Percentiles rank a stretch among this genome's conserved stretches.
Conservation (phyloP, 2,329 filamentous ascomycete species). For the Alternaria viburni region DNA sequence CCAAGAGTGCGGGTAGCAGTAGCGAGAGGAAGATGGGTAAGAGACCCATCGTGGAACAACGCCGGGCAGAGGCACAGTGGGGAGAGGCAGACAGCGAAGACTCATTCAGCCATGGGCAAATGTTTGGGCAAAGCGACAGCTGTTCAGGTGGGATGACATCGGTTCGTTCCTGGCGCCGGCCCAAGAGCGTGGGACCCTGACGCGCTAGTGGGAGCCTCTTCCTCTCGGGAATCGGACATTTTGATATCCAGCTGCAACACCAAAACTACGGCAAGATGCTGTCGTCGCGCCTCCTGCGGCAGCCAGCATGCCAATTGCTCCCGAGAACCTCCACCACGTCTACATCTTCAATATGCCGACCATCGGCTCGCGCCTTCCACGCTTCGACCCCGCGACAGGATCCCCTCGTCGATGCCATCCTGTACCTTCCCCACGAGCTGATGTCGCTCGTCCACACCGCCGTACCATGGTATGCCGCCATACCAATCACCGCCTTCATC, state of each 20-base stretch:
- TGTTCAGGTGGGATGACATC: conserved; percentile 35
- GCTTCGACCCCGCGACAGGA: conserved; percentile 50
- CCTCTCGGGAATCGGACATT: conserved; percentile 21
- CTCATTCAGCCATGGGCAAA: conserved; percentile 13
- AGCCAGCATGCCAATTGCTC: conserved; percentile 34
- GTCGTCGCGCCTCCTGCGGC: conserved; percentile 28
- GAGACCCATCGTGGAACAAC: conserved; percentile 33
- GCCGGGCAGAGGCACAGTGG: conserved; percentile 15
- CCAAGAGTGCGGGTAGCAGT: conserved; percentile 26
- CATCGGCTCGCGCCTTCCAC: conserved; percentile 56
- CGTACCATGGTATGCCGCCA: conserved; percentile 61
- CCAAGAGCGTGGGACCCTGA: conserved; percentile 23
- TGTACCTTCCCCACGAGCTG: conserved; percentile 54
- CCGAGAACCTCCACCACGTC: conserved; percentile 7
- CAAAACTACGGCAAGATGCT: conserved; percentile 26
- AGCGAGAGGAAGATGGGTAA: conserved; percentile 36
- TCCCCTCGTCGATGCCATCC: conserved; percentile 51
- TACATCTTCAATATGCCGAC: neutral
- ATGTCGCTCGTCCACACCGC: conserved; percentile 60
- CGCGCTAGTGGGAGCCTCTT: conserved; percentile 20
- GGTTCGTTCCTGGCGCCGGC: conserved; percentile 23
- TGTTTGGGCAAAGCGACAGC: conserved; percentile 18
- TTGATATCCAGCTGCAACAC: conserved; percentile 5
- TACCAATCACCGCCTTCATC: conserved; percentile 61
- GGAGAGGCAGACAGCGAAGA: conserved; percentile 1